Conservation (phyloP, 352 stramenopile genomes). For the Elongisporangium prolatum region DNA sequence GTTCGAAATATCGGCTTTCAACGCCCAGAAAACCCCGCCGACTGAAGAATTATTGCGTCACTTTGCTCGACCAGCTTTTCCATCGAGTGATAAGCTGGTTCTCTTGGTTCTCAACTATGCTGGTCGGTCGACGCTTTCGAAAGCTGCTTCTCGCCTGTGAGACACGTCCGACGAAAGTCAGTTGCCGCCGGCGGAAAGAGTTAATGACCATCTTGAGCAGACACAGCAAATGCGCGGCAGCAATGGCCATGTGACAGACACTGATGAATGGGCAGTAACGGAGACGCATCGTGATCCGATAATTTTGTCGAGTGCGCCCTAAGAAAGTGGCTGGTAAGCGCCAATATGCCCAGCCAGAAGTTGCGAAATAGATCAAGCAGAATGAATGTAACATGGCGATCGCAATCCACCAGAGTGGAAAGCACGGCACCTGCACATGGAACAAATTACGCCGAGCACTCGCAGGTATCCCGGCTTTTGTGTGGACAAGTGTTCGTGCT, state of each 20-base stretch:
- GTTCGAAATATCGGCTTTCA: slow-evolving; percentile 19
- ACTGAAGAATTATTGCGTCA: slow-evolving; percentile 7
- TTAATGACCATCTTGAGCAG: slow-evolving; percentile 7
- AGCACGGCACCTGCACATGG: background rate
- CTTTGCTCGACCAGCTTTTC: background rate
- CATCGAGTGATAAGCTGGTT: background rate
- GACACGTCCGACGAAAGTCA: background rate
- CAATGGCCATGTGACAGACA: slow-evolving; percentile 8
- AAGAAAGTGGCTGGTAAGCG: slow-evolving; percentile 9
- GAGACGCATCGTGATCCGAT: slow-evolving; percentile 14
- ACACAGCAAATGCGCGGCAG: slow-evolving; percentile 4
- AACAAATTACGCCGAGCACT: background rate
- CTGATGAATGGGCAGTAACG: slow-evolving; percentile 13
- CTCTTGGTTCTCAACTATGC: background rate
- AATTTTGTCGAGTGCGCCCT: slow-evolving; percentile 10
- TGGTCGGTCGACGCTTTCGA: background rate
- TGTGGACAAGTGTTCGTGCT: background rate
- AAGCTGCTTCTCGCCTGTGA: background rate
- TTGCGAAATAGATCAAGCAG: slow-evolving; percentile 7
- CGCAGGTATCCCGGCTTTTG: background rate
- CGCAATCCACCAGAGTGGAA: slow-evolving; percentile 11
- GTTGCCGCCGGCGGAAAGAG: slow-evolving; percentile 6
- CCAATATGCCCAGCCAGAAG: slow-evolving; percentile 6
- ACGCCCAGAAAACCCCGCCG: slow-evolving; percentile 17
- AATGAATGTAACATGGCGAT: slow-evolving; percentile 8